A percentile compares a stretch with the other conserved stretches of the same genome.
Conservation (phyloP, 2,329 filamentous ascomycete species). For the Zalaria obscura region DNA sequence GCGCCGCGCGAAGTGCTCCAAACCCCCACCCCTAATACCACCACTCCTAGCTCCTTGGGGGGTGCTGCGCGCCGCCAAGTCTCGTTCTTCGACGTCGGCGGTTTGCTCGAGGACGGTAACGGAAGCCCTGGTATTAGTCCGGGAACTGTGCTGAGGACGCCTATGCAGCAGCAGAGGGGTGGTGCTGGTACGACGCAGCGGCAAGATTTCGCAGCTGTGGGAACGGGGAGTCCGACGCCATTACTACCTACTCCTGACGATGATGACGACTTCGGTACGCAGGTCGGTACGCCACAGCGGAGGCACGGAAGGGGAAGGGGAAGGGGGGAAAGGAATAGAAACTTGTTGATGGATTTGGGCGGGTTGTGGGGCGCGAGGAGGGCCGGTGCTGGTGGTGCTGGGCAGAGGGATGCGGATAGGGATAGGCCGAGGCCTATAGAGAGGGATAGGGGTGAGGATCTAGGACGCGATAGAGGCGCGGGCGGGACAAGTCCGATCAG, state of each 20-base stretch:
- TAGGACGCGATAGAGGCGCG: slow-evolving; percentile 8
- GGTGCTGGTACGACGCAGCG: background rate
- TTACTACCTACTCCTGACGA: background rate
- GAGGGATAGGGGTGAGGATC: background rate
- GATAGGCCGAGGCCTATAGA: background rate
- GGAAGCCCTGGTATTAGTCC: slow-evolving; percentile 1
- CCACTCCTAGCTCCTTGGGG: too few species aligned
- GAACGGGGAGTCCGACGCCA: background rate
- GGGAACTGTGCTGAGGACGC: slow-evolving; percentile 10
- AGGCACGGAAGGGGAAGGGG: too few species aligned
- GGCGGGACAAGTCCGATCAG: slow-evolving; percentile 13
- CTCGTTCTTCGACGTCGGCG: slow-evolving; percentile 77
- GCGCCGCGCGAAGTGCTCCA: too few species aligned
- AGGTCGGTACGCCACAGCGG: too few species aligned
- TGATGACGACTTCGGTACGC: too few species aligned
- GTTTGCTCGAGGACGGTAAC: slow-evolving; percentile 47
- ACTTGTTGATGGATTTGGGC: background rate
- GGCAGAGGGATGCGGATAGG: background rate
- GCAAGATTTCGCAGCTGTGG: background rate
- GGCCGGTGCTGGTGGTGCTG: background rate
- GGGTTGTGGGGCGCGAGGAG: background rate
- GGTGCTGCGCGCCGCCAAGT: slow-evolving; percentile 24
- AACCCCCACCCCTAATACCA: too few species aligned
- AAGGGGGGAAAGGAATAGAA: too few species aligned
- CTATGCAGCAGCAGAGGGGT: too few species aligned